These are phyloP conservation scores for Aspergillus affinis DNA, from an alignment of 495 filamentous ascomycete species.

Conservation along the genomic window DNA sequence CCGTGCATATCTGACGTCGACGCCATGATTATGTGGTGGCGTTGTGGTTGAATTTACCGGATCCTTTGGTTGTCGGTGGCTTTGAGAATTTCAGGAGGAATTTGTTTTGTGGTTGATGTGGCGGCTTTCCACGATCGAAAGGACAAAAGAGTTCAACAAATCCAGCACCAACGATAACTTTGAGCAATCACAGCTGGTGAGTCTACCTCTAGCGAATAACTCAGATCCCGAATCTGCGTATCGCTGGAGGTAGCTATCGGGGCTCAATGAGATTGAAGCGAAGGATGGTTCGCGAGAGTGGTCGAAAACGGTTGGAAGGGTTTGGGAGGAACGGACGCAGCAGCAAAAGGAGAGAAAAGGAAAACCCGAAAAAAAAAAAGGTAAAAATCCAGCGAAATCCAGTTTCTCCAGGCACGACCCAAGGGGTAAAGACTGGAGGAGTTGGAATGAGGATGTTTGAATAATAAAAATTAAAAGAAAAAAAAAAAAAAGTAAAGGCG, in stretches of 20 bases:
- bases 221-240: conserved; percentile 44
- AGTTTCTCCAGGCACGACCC: conserved; percentile 1
- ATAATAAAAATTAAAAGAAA: conserved; percentile 7
- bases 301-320: conserved; percentile 6
- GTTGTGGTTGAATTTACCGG: conserved; percentile 19
- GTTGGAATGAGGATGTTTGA: neutral
- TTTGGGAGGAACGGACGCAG: conserved; percentile 5
- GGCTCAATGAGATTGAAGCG: conserved; percentile 10
- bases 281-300: conserved; percentile 13
- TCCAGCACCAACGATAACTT: conserved; percentile 10
- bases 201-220: conserved; percentile 47
- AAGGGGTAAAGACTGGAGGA: conserved; percentile 2
- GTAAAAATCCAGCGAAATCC: conserved; percentile 6
- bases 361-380: conserved; percentile 14
- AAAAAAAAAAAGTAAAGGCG: conserved; percentile 12
- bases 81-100: conserved; percentile 8
- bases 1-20: conserved; percentile 41
- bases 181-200: conserved; percentile 28
- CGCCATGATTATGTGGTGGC: conserved; percentile 36
- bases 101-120: conserved; percentile 8
- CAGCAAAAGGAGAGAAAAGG: conserved; percentile 10
- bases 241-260: conserved; percentile 45
- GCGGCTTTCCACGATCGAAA: conserved; percentile 8
- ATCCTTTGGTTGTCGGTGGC: conserved; percentile 14
- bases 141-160: neutral